These are phyloP conservation scores for Syncephalastrum racemosum DNA, from an alignment of 371 early-diverging fungal species.

Conservation along the genomic window DNA sequence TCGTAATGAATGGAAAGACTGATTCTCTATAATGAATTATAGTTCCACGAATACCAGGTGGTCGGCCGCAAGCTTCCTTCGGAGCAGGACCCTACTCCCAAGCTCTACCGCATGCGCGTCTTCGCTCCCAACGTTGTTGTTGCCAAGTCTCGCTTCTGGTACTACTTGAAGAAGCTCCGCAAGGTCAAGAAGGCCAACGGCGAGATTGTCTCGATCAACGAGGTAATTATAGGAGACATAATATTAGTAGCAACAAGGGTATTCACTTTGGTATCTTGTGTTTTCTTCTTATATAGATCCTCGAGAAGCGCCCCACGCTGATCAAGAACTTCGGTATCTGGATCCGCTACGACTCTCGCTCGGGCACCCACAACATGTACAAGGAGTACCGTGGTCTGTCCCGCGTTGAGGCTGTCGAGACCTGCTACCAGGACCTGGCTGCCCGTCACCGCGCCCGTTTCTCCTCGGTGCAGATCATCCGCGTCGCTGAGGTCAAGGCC, in stretches of 20 bases:
- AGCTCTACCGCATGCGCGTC: constrained; percentile 96
- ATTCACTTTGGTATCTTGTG: neutral
- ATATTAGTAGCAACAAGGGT: neutral
- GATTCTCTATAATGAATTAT: neutral
- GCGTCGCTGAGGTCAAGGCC: constrained; percentile 81
- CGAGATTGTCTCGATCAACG: constrained; percentile 94
- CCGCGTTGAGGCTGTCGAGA: constrained; percentile 88
- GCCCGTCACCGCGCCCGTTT: constrained; percentile 97
- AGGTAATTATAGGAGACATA: constrained; percentile 45
- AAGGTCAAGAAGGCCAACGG: constrained; percentile 97
- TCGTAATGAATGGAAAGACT: too few relatives aligned
- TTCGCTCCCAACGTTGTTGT: constrained; percentile 97
- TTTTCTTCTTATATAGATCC: constrained; percentile 57
- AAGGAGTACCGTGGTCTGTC: constrained; percentile 99
- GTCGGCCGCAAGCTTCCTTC: constrained; percentile 91
- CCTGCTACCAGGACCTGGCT: constrained; percentile 98
- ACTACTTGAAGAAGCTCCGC: constrained; percentile 95
- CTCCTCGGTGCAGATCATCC: constrained; percentile 95
- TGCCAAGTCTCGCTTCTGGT: constrained; percentile 98
- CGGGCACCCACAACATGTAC: constrained; percentile 99
- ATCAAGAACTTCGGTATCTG: constrained; percentile 99
- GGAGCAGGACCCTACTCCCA: constrained; percentile 89
- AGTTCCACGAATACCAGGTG: constrained; percentile 28
- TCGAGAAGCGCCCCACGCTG: constrained; percentile 84
- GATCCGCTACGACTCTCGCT: constrained; percentile 98